Percentiles rank a stretch among this genome's conserved stretches.
Conservation (phyloP, 2,329 filamentous ascomycete genomes). For the Nemania serpens region DNA sequence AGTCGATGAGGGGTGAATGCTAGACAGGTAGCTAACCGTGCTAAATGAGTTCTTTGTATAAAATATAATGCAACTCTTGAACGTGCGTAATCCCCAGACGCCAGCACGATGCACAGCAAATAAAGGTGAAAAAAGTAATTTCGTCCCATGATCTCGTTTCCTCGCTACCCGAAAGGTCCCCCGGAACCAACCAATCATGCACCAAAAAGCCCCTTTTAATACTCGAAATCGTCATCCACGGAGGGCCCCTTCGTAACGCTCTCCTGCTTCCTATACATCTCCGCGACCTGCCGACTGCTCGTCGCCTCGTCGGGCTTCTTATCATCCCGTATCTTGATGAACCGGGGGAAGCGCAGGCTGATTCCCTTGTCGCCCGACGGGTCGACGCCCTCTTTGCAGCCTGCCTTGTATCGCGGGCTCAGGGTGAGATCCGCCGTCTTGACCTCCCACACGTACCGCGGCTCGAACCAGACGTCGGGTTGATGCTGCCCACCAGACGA, state of each 20-base stretch:
- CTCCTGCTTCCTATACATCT: conserved; percentile 97
- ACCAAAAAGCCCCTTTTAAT: conserved; percentile 54
- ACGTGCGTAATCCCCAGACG: not conserved
- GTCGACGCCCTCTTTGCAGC: conserved; percentile 77
- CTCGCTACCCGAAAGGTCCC: too few relatives aligned
- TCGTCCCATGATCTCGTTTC: not conserved
- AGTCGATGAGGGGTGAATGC: too few relatives aligned
- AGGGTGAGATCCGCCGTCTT: conserved; percentile 95
- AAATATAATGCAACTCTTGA: not conserved
- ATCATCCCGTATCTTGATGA: conserved; percentile 89
- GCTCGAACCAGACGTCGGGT: conserved; percentile 98
- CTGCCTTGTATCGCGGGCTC: conserved; percentile 92
- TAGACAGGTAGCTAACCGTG: too few relatives aligned
- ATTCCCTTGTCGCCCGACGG: conserved; percentile 75
- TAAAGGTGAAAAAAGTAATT: not conserved
- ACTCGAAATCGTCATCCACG: conserved; percentile 98
- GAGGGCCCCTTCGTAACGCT: conserved; percentile 81
- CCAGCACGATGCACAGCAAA: not conserved
- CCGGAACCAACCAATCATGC: not conserved
- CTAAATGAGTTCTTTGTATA: too few relatives aligned
- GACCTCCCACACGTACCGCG: conserved; percentile 93
- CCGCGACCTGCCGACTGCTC: conserved; percentile 80
- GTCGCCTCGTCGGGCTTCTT: conserved; percentile 95
- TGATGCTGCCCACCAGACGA: conserved; percentile 85
- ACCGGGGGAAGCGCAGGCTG: conserved; percentile 87